phyloP scores from a whole-genome alignment of 768 basidiomycete genomes.

The Lentinula guzmanii region DNA sequence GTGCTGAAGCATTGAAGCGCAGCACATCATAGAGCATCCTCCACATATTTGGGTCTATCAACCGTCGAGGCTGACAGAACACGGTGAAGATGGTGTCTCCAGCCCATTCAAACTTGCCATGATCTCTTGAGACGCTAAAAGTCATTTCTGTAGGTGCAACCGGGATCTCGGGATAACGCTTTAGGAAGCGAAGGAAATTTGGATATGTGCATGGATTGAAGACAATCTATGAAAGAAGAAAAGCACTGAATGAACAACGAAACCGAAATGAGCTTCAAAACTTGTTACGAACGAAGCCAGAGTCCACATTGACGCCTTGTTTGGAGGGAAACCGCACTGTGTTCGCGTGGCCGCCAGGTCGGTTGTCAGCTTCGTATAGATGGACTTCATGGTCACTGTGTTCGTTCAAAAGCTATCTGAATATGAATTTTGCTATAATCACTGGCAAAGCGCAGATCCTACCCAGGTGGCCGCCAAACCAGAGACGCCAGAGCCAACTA shows the following conservation, averaged over 20 bases:
- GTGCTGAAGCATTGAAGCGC: slow-evolving; percentile 67
- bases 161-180: slow-evolving; percentile 36
- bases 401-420: slow-evolving; percentile 60
- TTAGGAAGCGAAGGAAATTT: slow-evolving; percentile 69
- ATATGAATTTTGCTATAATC: background rate
- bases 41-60: slow-evolving; percentile 65
- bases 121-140: slow-evolving; percentile 69
- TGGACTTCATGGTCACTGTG: slow-evolving; percentile 71
- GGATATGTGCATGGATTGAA: slow-evolving; percentile 75
- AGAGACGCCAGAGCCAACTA: slow-evolving; percentile 74
- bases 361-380: slow-evolving; percentile 60
- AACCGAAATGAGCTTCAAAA: background rate
- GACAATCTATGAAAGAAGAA: slow-evolving; percentile 46
- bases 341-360: slow-evolving; percentile 74
- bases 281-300: slow-evolving; percentile 47
- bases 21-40: slow-evolving; percentile 65
- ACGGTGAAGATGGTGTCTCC: slow-evolving; percentile 55
- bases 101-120: slow-evolving; percentile 72
- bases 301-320: slow-evolving; percentile 55
- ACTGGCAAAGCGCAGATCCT: slow-evolving; percentile 7
- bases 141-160: slow-evolving; percentile 68
- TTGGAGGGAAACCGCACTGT: slow-evolving; percentile 51
- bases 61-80: slow-evolving; percentile 59
- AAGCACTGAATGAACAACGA: background rate
- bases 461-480: slow-evolving; percentile 79